A percentile compares a stretch with the other conserved stretches of the same genome.
phyloP scores from a whole-genome alignment of 768 basidiomycete species.

The Kwoniella sp. region DNA sequence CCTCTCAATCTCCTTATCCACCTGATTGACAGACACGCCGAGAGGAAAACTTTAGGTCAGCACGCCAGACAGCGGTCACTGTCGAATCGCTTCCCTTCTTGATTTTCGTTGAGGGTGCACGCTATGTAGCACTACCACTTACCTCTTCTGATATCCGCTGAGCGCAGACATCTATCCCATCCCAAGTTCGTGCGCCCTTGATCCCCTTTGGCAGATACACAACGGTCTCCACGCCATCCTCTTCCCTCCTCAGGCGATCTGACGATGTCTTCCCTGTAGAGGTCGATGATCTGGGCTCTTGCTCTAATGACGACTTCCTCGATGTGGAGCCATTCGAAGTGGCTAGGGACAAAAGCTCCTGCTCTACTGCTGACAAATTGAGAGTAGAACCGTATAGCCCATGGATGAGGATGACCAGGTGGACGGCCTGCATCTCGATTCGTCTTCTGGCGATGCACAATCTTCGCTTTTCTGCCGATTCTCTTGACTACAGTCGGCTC shows the following conservation, averaged over 20 bases:
- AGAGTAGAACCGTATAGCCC: slow-evolving; percentile 47
- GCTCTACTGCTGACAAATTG: slow-evolving; percentile 35
- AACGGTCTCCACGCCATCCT: neutral
- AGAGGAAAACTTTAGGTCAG: neutral
- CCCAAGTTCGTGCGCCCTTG: slow-evolving; percentile 8
- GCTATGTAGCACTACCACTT: slow-evolving; percentile 2
- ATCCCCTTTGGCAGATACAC: slow-evolving; percentile 4
- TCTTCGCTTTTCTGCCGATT: too few relatives aligned
- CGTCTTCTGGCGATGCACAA: too few relatives aligned
- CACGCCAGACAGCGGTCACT: neutral
- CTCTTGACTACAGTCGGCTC: too few relatives aligned
- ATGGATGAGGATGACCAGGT: slow-evolving; percentile 53
- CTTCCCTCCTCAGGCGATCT: neutral
- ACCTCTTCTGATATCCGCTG: slow-evolving; percentile 42
- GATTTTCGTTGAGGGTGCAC: neutral
- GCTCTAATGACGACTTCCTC: neutral
- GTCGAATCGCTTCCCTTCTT: neutral
- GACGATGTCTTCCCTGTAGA: neutral
- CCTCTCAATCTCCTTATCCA: slow-evolving; percentile 41
- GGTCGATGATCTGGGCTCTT: neutral
- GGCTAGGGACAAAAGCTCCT: slow-evolving; percentile 27
- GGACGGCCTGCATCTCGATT: slow-evolving; percentile 16
- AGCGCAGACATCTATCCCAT: slow-evolving; percentile 52
- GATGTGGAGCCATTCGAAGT: neutral
- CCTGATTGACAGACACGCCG: too few relatives aligned